Percentiles rank a stretch among this genome's conserved stretches.
phyloP scores from a whole-genome alignment of 768 basidiomycete genomes.

The Mycena latifolia region DNA sequence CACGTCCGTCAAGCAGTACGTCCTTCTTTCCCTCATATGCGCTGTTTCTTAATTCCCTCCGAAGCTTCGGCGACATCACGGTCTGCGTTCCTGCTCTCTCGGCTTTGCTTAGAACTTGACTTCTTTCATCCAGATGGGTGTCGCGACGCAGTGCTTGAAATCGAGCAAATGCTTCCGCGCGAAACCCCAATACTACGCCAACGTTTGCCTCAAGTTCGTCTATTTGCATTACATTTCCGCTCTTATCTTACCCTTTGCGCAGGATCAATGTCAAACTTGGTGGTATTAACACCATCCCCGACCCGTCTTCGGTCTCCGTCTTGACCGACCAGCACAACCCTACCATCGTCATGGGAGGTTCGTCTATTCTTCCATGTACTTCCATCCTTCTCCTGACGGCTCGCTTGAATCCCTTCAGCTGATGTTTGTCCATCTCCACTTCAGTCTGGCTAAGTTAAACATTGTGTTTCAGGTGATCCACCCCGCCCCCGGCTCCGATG shows the following conservation, averaged over 20 bases:
- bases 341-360: conserved; percentile 48
- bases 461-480: conserved; percentile 66
- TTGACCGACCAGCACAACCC: conserved; percentile 80
- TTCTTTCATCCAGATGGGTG: conserved; percentile 33
- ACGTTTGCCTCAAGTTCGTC: conserved; percentile 56
- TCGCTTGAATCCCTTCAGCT: conserved; percentile 66
- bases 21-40: conserved; percentile 30
- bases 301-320: conserved; percentile 69
- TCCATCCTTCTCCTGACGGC: neutral
- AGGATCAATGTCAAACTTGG: conserved; percentile 61
- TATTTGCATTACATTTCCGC: neutral
- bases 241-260: neutral
- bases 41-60: neutral
- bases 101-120: neutral
- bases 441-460: neutral
- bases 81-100: conserved; percentile 42
- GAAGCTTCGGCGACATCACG: conserved; percentile 78
- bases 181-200: conserved; percentile 84
- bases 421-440: conserved; percentile 58
- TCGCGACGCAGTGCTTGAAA: conserved; percentile 86
- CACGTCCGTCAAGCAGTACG: conserved; percentile 82
- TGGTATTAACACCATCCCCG: conserved; percentile 85
- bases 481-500: conserved; percentile 83
- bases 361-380: neutral
- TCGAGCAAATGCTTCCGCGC: conserved; percentile 73